Percentiles rank a stretch among this genome's conserved stretches.
Evolutionary conservation across 495 filamentous ascomycete genomes (phyloP).

Genomic region (Penicillium canariense): DNA sequence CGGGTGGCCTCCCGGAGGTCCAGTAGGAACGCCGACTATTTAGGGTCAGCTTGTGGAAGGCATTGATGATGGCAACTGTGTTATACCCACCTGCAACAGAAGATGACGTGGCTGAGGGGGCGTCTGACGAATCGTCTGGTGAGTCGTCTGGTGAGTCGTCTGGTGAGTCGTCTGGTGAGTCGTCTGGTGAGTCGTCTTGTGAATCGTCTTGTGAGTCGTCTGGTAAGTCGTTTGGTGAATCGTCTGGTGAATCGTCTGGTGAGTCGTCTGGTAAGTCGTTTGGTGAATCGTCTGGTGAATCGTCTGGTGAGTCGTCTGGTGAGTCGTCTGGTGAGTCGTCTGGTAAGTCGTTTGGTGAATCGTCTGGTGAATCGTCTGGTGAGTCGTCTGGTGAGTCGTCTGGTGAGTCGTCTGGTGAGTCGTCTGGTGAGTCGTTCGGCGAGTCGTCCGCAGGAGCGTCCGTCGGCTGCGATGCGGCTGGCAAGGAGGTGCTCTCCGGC

Average conservation of each 20-base stretch:
- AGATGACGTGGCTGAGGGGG: not conserved
- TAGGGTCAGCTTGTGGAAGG: slow-evolving; percentile 2
- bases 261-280: not conserved
- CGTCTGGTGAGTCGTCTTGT: not conserved
- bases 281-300: not conserved
- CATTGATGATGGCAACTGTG: not conserved
- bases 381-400: not conserved
- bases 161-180: not conserved
- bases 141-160: not conserved
- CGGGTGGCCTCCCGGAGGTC: not conserved
- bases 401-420: not conserved
- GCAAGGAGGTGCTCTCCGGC: not conserved
- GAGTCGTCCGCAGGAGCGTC: not conserved
- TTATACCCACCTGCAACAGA: not conserved
- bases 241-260: too few relatives aligned
- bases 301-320: not conserved
- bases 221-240: too few relatives aligned
- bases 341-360: not conserved
- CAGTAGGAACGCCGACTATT: slow-evolving; percentile 4
- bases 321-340: not conserved
- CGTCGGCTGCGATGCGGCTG: not conserved
- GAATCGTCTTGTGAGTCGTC: not conserved
- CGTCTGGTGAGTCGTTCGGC: not conserved
- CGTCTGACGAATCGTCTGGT: not conserved
- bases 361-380: not conserved